Base-by-base conservation (phyloP, 2,329 filamentous ascomycete genomes). In the Zasmidium citrigriseum region DNA sequence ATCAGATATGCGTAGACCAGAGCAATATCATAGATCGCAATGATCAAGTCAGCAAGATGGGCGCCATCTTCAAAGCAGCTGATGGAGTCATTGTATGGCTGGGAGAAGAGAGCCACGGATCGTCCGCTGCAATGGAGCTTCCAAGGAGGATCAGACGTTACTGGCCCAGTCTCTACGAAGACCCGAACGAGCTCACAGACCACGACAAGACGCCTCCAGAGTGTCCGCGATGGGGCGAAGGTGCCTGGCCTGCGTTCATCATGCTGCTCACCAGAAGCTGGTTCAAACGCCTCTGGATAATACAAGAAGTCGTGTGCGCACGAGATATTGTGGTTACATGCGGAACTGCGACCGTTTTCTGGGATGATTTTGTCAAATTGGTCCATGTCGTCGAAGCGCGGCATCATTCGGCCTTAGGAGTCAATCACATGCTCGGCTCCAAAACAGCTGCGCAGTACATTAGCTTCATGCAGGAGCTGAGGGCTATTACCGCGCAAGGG, bases 1-100 rank as follows among this genome's bases (percentile, higher is more conserved):
- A 64, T 29, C 60, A 64, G 41, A 55, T 64, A 50, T 64, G 62
- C 29, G 55, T 64, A 12, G 62, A 64, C 23, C 60, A 64, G 52
- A 52, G n/a, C 2, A 59, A 59, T 21, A 57, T 61, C 44, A 62
- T 62, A 27, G 54, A 57, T 24, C 55, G 55, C 52, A 64, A 64
- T 27, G 59, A 61, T 38, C 59, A 59, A 45, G 60, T 60, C 9
- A 44, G 57, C 46, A 64, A 59, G 45, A 64, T 64, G 62, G 62
- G 60, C 16, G 54, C 55, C 14, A 62, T 62, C 27, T 64, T 57
- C 24, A 57, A 55, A 12, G 57, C 57, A 50, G 60, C 62, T 9
- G 53, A 23, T 21, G 58, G 58, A 11, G 62, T 64, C 22, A 59
- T 64, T 21, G 58, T 64, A 11, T 64, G 62, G 62, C 60, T 64